Evolutionary conservation across 192 early-diverging fungal genomes (phyloP).

Genomic region (Gigaspora rosea): DNA sequence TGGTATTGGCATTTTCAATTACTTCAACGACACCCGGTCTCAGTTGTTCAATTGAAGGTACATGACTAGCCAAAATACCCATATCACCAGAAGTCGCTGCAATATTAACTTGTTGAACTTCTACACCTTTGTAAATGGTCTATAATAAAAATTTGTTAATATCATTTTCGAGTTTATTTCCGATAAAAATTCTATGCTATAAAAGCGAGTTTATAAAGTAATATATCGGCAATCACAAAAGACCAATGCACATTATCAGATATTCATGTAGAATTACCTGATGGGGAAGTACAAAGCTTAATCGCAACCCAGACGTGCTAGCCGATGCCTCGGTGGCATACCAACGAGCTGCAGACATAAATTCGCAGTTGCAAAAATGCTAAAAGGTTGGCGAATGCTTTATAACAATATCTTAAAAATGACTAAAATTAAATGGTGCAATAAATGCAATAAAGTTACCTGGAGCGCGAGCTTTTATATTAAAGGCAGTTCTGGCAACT

Average conservation of each 20-base stretch:
- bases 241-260: constrained; percentile 15
- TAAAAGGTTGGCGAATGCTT: too few species aligned
- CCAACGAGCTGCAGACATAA: constrained; percentile 56
- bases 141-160: constrained; percentile 37
- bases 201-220: neutral
- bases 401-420: too few species aligned
- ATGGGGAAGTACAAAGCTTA: constrained; percentile 92
- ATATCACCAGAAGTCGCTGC: constrained; percentile 91
- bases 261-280: constrained; percentile 57
- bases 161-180: neutral
- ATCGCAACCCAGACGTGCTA: constrained; percentile 65
- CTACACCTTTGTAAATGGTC: constrained; percentile 69
- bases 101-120: constrained; percentile 92
- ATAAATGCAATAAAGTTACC: too few species aligned
- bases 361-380: too few species aligned
- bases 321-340: constrained; percentile 83
- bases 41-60: constrained; percentile 95
- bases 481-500: too few species aligned
- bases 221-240: neutral
- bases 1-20: constrained; percentile 66
- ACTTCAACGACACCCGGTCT: constrained; percentile 88
- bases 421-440: too few species aligned
- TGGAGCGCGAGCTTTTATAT: too few species aligned
- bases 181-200: neutral
- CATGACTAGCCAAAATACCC: constrained; percentile 98